Evolutionary conservation across 352 stramenopile species (phyloP).

Genomic region (Phytophthora pinifolia): DNA sequence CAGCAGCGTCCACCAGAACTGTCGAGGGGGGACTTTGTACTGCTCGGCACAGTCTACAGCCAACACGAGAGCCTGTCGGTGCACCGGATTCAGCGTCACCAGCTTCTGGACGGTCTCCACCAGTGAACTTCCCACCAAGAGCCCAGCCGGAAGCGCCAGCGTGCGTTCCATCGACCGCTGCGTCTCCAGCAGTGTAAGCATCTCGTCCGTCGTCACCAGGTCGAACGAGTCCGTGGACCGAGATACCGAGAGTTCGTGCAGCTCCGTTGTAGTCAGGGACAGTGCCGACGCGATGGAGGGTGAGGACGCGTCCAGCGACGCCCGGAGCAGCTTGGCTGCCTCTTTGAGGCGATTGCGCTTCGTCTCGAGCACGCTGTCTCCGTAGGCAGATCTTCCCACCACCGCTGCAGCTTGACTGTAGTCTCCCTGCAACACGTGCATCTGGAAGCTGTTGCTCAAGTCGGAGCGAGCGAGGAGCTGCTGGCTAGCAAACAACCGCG

Average conservation of each 20-base stretch:
- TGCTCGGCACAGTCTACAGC: conserved; percentile 45
- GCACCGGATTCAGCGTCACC: conserved; percentile 45
- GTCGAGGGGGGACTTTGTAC: conserved; percentile 43
- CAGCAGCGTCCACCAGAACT: conserved; percentile 61
- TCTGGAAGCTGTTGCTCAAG: conserved; percentile 33
- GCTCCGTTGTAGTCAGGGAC: conserved; percentile 12
- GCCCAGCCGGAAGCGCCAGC: conserved; percentile 41
- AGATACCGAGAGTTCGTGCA: conserved; percentile 17
- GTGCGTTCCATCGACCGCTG: conserved; percentile 43
- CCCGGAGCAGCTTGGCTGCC: conserved; percentile 36
- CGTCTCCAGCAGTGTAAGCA: conserved; percentile 42
- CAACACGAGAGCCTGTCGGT: conserved; percentile 34
- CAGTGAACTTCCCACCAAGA: conserved; percentile 52
- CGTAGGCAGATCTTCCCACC: conserved; percentile 50
- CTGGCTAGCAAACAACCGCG: conserved; percentile 44
- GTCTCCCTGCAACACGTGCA: conserved; percentile 26
- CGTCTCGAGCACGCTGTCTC: conserved; percentile 42
- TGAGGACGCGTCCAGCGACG: conserved; percentile 10
- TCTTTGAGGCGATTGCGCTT: conserved; percentile 42
- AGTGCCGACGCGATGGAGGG: conserved; percentile 24
- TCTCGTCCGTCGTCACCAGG: conserved; percentile 51
- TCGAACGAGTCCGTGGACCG: conserved; percentile 41
- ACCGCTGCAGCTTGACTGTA: conserved; percentile 34
- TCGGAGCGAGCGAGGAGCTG: conserved; percentile 36
- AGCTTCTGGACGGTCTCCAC: conserved; percentile 64